Conservation (phyloP, 345 rosid species). For the Salix dunnii region DNA sequence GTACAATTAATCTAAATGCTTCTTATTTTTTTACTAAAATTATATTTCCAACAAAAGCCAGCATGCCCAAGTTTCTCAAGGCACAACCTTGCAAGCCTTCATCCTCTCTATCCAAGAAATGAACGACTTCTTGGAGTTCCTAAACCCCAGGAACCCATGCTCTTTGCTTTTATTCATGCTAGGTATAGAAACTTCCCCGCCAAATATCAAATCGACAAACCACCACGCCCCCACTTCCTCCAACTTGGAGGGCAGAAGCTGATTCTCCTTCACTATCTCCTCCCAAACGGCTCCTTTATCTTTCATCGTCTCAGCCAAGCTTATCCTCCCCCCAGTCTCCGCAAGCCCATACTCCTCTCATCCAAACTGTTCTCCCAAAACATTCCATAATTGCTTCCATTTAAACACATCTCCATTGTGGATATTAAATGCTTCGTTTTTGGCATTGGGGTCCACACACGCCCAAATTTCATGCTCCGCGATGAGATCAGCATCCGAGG, state of each 20-base stretch:
- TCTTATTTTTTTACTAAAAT: neutral
- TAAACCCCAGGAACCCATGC: conserved; percentile 80
- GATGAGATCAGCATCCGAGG: conserved; percentile 66
- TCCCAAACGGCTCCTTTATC: conserved; percentile 67
- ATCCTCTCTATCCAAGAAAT: conserved; percentile 67
- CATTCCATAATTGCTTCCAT: conserved; percentile 85
- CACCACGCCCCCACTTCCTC: conserved; percentile 64
- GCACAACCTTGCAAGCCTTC: conserved; percentile 73
- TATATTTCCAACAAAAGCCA: neutral
- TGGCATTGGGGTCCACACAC: conserved; percentile 56
- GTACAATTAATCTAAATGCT: too few relatives aligned
- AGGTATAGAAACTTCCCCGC: conserved; percentile 17
- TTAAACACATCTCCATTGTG: conserved; percentile 70
- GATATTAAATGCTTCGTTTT: conserved; percentile 71
- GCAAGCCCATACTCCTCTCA: conserved; percentile 64
- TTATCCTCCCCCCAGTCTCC: conserved; percentile 43
- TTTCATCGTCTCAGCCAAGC: conserved; percentile 62
- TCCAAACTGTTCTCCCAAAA: conserved; percentile 76
- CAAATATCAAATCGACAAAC: conserved; percentile 47
- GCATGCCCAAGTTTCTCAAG: conserved; percentile 27
- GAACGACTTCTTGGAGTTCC: conserved; percentile 76
- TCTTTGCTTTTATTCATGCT: conserved; percentile 86
- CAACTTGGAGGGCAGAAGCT: conserved; percentile 46
- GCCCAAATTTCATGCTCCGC: conserved; percentile 96
- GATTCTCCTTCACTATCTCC: conserved; percentile 73